Evolutionary conservation across 768 basidiomycete species (phyloP), one percentile per base, ranked within the genome.

Genomic region (Cystobasidium ongulense): DNA sequence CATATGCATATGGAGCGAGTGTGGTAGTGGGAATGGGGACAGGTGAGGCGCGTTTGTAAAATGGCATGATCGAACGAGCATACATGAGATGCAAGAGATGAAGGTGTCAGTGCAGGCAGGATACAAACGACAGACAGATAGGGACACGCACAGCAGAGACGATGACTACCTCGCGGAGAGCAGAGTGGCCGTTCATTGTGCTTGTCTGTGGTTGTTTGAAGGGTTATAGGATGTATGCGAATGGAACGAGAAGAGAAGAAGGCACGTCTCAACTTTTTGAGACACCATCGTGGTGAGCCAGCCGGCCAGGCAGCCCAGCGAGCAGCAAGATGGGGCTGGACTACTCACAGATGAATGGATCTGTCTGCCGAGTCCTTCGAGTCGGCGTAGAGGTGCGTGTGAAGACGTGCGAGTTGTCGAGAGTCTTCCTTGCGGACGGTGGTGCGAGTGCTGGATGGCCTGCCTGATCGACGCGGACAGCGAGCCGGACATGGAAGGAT

Each of bases 121-220:
- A 50, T 5, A 17, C 23, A 3, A 31, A n/a, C 39, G 39, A 25
- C 7, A 31, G 3, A 13, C 25, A 17, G 25, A 29, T 23, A 35
- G n/a, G 11, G 52, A 17, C 18, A 59, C 68, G 50, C 33, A 71
- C 68, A 35, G 68, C 68, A 29, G 33, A n/a, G 23, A 71, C 68
- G 53, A 71, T 71, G 39, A 71, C 68, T 31, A 71, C 68, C 54
- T 71, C 68, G 25, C 36, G n/a, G 23, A 71, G 68, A n/a, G 43
- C 63, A 21, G 25, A 64, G 1, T 39, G 36, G 33, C 38, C 43
- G 38, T n/a, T 64, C 27, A 36, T 39, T 13, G 38, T 64, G 63
- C 7, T 13, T 38, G 63, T 64, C 25, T 39, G 57, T 27, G 13
- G n/a, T 46, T 59, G 57, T 29, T 59, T 15, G 57, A 23, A 8